A percentile compares a stretch with the other conserved stretches of the same genome.
phyloP scores from a whole-genome alignment of 129 eudicot species.

The Tagetes patula region DNA sequence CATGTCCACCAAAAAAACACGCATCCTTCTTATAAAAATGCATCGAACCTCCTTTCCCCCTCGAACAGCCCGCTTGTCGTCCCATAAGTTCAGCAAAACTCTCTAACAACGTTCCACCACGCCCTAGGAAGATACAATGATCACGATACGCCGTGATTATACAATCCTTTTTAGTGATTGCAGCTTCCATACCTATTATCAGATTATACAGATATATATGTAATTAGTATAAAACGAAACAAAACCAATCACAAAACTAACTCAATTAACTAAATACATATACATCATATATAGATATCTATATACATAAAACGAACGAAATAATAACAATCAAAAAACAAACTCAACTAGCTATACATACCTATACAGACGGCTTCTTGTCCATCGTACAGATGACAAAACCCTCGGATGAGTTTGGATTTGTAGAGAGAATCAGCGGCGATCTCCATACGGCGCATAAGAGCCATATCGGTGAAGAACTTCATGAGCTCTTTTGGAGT shows the following conservation, averaged over 20 bases:
- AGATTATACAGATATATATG: neutral
- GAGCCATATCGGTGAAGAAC: constrained; percentile 81
- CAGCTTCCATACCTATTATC: constrained; percentile 91
- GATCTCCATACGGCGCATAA: constrained; percentile 97
- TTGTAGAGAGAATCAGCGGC: constrained; percentile 95
- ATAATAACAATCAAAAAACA: no score
- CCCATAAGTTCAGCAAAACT: constrained; percentile 91
- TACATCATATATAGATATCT: no score
- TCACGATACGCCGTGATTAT: constrained; percentile 92
- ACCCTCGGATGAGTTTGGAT: constrained; percentile 90
- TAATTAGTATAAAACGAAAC: no score
- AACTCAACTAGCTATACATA: no score
- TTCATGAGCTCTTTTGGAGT: constrained; percentile 67
- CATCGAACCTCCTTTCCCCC: constrained; percentile 98
- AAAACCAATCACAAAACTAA: no score
- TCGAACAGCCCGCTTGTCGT: constrained; percentile 73
- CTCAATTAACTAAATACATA: no score
- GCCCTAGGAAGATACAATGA: constrained; percentile 69
- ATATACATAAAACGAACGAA: no score
- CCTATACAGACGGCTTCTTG: constrained; percentile 61
- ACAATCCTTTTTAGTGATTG: constrained; percentile 75
- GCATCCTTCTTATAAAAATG: constrained; percentile 84
- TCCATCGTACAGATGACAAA: constrained; percentile 92
- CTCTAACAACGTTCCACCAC: constrained; percentile 74
- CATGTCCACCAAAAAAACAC: constrained; percentile 94